These are phyloP conservation scores for Diaporthe sp. DNA, from an alignment of 2,329 filamentous ascomycete genomes.

Conservation along the genomic window DNA sequence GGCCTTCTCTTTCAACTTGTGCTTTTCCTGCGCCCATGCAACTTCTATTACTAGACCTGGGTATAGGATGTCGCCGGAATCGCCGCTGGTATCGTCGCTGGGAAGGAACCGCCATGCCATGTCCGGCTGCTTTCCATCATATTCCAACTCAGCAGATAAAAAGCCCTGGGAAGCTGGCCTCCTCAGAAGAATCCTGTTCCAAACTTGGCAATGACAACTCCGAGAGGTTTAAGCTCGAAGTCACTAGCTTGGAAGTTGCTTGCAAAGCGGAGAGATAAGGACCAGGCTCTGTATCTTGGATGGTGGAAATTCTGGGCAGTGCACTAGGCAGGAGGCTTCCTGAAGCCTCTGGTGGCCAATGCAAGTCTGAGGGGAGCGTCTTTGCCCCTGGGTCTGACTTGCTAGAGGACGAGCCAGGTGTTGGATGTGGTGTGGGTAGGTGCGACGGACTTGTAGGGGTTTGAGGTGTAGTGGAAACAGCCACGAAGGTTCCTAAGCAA, in stretches of 20 bases:
- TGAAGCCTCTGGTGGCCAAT: neutral
- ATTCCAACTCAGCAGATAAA: neutral
- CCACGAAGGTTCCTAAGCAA: neutral
- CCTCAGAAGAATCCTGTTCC: neutral
- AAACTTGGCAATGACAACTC: neutral
- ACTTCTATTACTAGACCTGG: slow-evolving; percentile 2
- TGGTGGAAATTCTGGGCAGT: neutral
- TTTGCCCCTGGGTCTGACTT: neutral
- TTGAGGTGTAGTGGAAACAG: neutral
- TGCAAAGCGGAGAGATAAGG: neutral
- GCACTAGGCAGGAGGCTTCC: neutral
- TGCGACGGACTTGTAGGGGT: neutral
- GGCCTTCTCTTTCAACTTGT: neutral
- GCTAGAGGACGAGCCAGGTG: neutral
- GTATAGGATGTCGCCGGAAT: neutral
- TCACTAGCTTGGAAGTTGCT: neutral
- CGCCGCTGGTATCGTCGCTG: neutral
- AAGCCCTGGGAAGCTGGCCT: neutral
- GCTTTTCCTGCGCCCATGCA: neutral
- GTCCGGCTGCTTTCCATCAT: neutral
- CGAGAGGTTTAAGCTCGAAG: neutral
- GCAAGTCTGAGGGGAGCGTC: neutral
- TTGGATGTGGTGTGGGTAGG: neutral
- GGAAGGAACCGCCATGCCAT: neutral
- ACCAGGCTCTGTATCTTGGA: neutral